Evolutionary conservation across 306 rosid species (phyloP).

Genomic region (Lathyrus sativus): DNA sequence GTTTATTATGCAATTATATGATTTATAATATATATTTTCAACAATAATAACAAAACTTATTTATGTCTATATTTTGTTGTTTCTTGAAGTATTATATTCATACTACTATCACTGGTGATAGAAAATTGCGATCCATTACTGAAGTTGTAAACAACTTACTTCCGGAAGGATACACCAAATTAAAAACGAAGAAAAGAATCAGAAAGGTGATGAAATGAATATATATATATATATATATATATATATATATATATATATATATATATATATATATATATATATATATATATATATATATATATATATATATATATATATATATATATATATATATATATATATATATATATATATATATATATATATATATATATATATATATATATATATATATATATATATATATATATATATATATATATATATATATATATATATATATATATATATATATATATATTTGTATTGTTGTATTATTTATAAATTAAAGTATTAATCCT

Average conservation of each 20-base stretch:
- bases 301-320: not conserved
- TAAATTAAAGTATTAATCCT: too few relatives aligned
- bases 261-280: not conserved
- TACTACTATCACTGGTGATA: not conserved
- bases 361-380: not conserved
- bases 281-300: not conserved
- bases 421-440: not conserved
- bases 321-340: not conserved
- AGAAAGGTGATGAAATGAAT: not conserved
- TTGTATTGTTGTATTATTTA: not conserved
- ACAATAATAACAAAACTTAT: not conserved
- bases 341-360: not conserved
- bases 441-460: not conserved
- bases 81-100: not conserved
- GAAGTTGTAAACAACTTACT: not conserved
- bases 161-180: not conserved
- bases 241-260: not conserved
- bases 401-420: not conserved
- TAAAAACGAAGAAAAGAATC: not conserved
- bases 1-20: too few relatives aligned
- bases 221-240: not conserved
- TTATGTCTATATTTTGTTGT: not conserved
- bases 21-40: too few relatives aligned
- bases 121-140: not conserved
- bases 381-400: not conserved